Conservation (phyloP, 2,329 filamentous ascomycete species). For the Neurospora sp. region DNA sequence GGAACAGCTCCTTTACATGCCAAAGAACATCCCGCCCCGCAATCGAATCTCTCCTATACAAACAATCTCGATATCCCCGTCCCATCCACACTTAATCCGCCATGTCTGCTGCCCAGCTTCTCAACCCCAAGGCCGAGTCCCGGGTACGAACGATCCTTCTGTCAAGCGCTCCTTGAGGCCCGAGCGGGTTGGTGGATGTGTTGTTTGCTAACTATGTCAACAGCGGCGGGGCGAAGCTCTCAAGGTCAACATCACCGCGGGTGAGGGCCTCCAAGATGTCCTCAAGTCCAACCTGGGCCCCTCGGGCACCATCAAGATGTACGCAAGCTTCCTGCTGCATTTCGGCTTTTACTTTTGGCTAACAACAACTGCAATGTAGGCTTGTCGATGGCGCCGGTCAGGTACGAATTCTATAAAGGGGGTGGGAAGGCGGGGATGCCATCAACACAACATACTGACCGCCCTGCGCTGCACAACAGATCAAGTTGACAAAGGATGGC, state of each 20-base stretch:
- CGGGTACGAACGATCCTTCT: constrained; percentile 50
- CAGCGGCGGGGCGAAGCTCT: constrained; percentile 95
- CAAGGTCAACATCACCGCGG: constrained; percentile 91
- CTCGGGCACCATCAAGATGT: constrained; percentile 94
- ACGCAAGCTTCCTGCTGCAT: constrained; percentile 11
- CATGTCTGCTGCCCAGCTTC: constrained; percentile 96
- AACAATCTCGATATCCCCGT: constrained; percentile 1
- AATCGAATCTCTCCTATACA: constrained; percentile 2
- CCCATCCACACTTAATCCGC: constrained; percentile 10
- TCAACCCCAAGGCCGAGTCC: constrained; percentile 98
- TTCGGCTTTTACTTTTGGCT: constrained; percentile 1
- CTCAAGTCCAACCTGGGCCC: constrained; percentile 94
- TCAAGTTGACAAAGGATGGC: constrained; percentile 98
- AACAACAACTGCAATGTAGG: constrained; percentile 28
- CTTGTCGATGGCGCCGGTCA: constrained; percentile 61
- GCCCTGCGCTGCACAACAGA: constrained; percentile 39
- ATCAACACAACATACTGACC: constrained; percentile 11
- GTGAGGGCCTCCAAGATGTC: constrained; percentile 88
- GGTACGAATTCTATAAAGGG: constrained; percentile 32
- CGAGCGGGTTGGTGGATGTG: not conserved
- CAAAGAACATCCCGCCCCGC: constrained; percentile 6
- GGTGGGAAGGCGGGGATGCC: constrained; percentile 4
- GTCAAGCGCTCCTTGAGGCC: not conserved
- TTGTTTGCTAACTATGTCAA: constrained; percentile 22
- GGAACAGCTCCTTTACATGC: constrained; percentile 13